Base-by-base conservation (phyloP, 192 early-diverging fungal genomes). In the Entomortierella lignicola region DNA sequence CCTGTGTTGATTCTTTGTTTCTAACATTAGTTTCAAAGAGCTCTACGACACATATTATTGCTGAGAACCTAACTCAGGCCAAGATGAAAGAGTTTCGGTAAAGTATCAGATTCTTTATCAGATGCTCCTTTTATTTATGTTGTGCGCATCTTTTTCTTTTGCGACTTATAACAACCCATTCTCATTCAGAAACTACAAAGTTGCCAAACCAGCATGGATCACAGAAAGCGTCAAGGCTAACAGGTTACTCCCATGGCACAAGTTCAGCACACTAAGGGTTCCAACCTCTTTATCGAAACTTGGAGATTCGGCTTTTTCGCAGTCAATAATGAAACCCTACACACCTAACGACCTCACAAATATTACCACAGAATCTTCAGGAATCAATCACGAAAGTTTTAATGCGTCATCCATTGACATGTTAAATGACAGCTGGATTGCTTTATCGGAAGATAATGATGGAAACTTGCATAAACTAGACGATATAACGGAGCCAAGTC, bases 131-230 rank as follows among this genome's bases (percentile, higher is more conserved):
- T 43, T n/a, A 60, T 25, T 4, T n/a, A n/a, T n/a, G n/a, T n/a
- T n/a, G n/a, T n/a, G n/a, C n/a, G n/a, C n/a, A n/a, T n/a, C n/a
- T n/a, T n/a, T n/a, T n/a, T n/a, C n/a, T n/a, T n/a, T n/a, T n/a
- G n/a, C n/a, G n/a, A n/a, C n/a, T n/a, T n/a, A n/a, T n/a, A 4
- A 13, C 8, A 32, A 47, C 44, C 17, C 5, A 47, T 47, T 47
- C 12, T 11, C 4, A 20, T 15, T 15, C 66, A 88, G 88, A 26
- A 80, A 82, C 34, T 93, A 92, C 79, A 87, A 86, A 34, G 87
- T 93, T 0, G 92, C 90, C 11, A 86, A 70, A 21, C 91, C 92
- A 25, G 86, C 86, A 26, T 98, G 96, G 96, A 80, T 98, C 8
- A 77, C 84, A 1, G 93, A 98, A 27, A 89, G 87, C 26, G 81